Conservation (phyloP, 495 filamentous ascomycete genomes). For the Filosporella fistucella region DNA sequence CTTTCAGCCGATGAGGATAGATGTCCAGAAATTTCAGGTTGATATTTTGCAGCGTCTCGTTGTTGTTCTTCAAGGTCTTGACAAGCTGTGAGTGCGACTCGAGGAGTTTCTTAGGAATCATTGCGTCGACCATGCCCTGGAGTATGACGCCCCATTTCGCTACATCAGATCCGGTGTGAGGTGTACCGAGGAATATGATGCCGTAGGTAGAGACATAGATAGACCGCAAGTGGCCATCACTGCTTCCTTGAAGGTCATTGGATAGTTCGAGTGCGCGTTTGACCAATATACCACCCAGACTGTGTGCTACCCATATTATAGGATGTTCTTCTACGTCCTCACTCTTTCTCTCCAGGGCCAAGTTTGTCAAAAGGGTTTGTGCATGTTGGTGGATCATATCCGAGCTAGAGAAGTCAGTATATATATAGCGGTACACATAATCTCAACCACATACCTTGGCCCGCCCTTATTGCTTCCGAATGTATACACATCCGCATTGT, state of each 20-base stretch:
- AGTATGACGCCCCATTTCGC: constrained; percentile 74
- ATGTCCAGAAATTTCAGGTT: constrained; percentile 73
- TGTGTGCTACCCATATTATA: constrained; percentile 84
- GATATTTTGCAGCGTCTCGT: constrained; percentile 77
- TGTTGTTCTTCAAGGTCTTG: constrained; percentile 69
- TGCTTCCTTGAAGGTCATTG: constrained; percentile 41
- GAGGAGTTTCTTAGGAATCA: constrained; percentile 66
- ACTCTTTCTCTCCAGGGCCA: constrained; percentile 45
- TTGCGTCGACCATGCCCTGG: constrained; percentile 65
- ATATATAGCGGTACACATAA: constrained; percentile 13
- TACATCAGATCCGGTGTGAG: constrained; percentile 72
- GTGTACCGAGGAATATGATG: constrained; percentile 84
- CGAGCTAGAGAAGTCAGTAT: constrained; percentile 31
- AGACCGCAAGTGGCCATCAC: constrained; percentile 69
- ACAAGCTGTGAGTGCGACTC: constrained; percentile 67
- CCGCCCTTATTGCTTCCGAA: constrained; percentile 47
- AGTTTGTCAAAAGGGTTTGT: constrained; percentile 67
- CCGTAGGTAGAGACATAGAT: constrained; percentile 82
- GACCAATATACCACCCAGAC: constrained; percentile 74
- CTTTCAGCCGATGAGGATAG: constrained; percentile 55
- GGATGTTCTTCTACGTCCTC: constrained; percentile 56
- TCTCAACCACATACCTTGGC: constrained; percentile 20
- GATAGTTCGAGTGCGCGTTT: constrained; percentile 50
- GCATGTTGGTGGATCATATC: constrained; percentile 83
- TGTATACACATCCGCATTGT: constrained; percentile 72